Conservation (phyloP, 179 eudicot genomes). For the Monotropa hypopitys region DNA sequence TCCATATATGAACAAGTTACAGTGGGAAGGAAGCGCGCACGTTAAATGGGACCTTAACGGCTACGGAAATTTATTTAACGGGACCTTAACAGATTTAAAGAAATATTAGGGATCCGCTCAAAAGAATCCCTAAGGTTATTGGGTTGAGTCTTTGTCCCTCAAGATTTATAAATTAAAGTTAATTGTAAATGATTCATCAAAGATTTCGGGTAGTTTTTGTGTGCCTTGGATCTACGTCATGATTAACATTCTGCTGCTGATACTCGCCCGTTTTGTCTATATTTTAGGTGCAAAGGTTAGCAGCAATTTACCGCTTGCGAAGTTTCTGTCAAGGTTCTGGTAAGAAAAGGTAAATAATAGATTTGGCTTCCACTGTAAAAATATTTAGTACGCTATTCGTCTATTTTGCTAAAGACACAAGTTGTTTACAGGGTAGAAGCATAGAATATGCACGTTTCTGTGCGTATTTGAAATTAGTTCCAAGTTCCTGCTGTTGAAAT, state of each 20-base stretch:
- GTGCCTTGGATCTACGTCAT: not conserved
- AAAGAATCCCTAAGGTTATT: too few relatives aligned
- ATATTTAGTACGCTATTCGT: not conserved
- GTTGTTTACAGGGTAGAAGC: not conserved
- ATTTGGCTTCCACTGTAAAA: not conserved
- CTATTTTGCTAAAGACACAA: not conserved
- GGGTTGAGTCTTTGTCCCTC: too few relatives aligned
- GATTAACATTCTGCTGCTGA: not conserved
- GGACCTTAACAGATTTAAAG: too few relatives aligned
- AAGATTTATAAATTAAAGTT: too few relatives aligned
- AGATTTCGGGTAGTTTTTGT: not conserved
- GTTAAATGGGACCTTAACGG: too few relatives aligned
- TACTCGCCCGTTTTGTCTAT: not conserved
- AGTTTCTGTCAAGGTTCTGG: constrained; percentile 70
- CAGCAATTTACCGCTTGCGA: constrained; percentile 63
- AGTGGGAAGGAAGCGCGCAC: too few relatives aligned
- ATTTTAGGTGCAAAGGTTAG: constrained; percentile 69
- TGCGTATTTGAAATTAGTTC: not conserved
- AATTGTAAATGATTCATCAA: too few relatives aligned
- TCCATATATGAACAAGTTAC: too few relatives aligned
- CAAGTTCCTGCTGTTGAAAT: not conserved
- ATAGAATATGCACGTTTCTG: not conserved
- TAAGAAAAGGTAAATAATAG: constrained; percentile 56
- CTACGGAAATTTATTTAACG: too few relatives aligned
- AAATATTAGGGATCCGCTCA: too few relatives aligned